Base-by-base conservation (phyloP, 2,329 filamentous ascomycete genomes). In the Thermothelomyces thermophilus region DNA sequence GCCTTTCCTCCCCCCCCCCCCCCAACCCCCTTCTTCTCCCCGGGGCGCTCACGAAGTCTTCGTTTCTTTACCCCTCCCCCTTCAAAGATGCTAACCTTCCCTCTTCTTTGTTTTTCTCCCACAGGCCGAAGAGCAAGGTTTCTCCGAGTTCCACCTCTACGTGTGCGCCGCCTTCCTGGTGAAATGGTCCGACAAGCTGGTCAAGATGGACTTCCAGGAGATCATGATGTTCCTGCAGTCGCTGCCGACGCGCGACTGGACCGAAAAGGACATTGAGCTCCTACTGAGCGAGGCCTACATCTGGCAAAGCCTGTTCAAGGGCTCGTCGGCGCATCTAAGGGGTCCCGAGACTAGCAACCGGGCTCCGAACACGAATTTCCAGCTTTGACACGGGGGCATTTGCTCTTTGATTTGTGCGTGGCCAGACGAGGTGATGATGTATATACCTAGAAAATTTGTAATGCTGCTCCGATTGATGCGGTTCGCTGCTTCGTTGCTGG, bases 201-300 rank as follows among this genome's bases (percentile, higher is more conserved):
- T 91, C 54, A 93, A 90, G 67, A 97, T 97, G 91, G 93, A 98
- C 66, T 97, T 97, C 58, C 79, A 97, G 72, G 91, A 96, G 68
- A 85, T 95, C 52, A 96, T 98, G 90, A 98, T 98, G 91, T 98
- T 98, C 65, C 73, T 98, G 48, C 93, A 98, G 70, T 87, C 89
- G 39, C 73, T 98, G 50, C 93, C 94, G 3, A 98, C 94, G 6
- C 85, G 86, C 60, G 80, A 85, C 48, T 98, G 93, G 93, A 96
- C 89, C 1, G 93, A 96, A 66, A 97, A 97, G 72, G 93, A 98
- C 64, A 95, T 98, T 61, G 93, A 97, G 67, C 77, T 98, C 51
- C 74, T 98, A 48, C 75, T 98, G 37, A 96, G 90, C 64, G 93
- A 98, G 71, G 93, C 93, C 3, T 98, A 93, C 62, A 96, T 98